Conservation (phyloP, 371 early-diverging fungal species). For the Vittaforma corneae region DNA sequence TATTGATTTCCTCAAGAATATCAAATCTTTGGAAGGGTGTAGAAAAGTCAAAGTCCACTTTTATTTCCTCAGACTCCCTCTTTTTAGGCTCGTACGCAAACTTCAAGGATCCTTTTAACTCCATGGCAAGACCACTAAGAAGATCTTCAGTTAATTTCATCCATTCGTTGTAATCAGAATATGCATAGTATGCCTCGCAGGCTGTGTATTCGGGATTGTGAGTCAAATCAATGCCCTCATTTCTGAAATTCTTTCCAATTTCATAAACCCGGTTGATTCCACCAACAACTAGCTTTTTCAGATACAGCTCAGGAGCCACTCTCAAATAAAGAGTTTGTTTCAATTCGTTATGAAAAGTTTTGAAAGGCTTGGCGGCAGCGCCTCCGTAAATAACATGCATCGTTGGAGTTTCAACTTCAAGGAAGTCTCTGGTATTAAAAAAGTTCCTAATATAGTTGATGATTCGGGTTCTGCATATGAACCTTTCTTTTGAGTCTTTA, state of each 20-base stretch:
- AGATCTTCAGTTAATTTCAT: slow-evolving; percentile 86
- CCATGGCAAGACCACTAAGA: slow-evolving; percentile 76
- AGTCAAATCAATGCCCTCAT: slow-evolving; percentile 96
- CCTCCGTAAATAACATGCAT: slow-evolving; percentile 97
- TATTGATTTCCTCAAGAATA: slow-evolving; percentile 82
- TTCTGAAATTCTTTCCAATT: slow-evolving; percentile 96
- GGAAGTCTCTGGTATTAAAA: slow-evolving; percentile 79
- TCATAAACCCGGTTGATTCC: slow-evolving; percentile 97
- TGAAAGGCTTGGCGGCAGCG: slow-evolving; percentile 96
- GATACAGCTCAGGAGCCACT: slow-evolving; percentile 89
- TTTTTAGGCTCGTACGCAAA: slow-evolving; percentile 81
- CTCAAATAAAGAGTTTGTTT: slow-evolving; percentile 94
- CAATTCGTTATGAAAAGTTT: slow-evolving; percentile 96
- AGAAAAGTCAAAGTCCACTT: slow-evolving; percentile 74
- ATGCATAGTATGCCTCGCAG: slow-evolving; percentile 98
- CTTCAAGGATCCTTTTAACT: slow-evolving; percentile 71
- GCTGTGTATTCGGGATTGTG: slow-evolving; percentile 99
- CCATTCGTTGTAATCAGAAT: slow-evolving; percentile 88
- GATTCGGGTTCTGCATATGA: slow-evolving; percentile 75
- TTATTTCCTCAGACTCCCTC: slow-evolving; percentile 61
- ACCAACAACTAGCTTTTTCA: slow-evolving; percentile 94
- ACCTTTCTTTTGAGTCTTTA: slow-evolving; percentile 77
- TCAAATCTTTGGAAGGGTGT: slow-evolving; percentile 86
- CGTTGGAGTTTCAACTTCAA: slow-evolving; percentile 99
- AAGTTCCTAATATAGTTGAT: slow-evolving; percentile 82